These are phyloP conservation scores for Datisca glomerata DNA, from an alignment of 306 rosid genomes.

Conservation along the genomic window DNA sequence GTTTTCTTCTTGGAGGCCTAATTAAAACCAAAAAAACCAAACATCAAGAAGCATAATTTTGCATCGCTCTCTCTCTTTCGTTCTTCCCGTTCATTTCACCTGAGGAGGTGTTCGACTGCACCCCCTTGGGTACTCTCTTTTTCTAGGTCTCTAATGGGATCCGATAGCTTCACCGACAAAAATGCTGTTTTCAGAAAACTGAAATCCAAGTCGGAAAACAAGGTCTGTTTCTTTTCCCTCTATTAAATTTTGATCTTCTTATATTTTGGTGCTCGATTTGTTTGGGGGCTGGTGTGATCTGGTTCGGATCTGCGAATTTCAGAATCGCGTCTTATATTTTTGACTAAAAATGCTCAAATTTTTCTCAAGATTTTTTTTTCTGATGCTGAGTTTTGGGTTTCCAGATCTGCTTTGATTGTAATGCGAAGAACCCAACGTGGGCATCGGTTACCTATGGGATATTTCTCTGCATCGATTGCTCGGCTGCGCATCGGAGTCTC, in stretches of 20 bases:
- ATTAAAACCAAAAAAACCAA: too few relatives aligned
- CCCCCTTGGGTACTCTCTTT: constrained; percentile 3
- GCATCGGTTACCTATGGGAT: constrained; percentile 97
- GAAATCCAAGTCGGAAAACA: constrained; percentile 78
- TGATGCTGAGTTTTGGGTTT: constrained; percentile 1
- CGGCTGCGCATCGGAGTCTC: constrained; percentile 86
- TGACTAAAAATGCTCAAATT: background rate
- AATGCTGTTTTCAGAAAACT: constrained; percentile 60
- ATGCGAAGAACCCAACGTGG: constrained; percentile 94
- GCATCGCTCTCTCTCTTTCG: background rate
- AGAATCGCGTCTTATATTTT: constrained; percentile 9
- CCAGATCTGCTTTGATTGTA: constrained; percentile 96
- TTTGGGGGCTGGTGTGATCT: too few relatives aligned
- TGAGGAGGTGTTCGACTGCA: constrained; percentile 8
- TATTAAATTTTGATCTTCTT: background rate
- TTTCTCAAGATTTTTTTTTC: too few relatives aligned
- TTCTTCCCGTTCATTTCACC: background rate
- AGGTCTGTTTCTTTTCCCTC: constrained; percentile 32
- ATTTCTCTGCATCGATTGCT: constrained; percentile 95
- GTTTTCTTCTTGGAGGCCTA: too few relatives aligned
- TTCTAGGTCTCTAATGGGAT: constrained; percentile 38
- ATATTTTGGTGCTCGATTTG: constrained; percentile 1
- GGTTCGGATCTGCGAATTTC: constrained; percentile 34
- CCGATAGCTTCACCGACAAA: constrained; percentile 53
- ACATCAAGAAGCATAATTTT: too few relatives aligned